These are phyloP conservation scores for Margaritispora aquatica DNA, from an alignment of 495 filamentous ascomycete genomes.

Conservation along the genomic window DNA sequence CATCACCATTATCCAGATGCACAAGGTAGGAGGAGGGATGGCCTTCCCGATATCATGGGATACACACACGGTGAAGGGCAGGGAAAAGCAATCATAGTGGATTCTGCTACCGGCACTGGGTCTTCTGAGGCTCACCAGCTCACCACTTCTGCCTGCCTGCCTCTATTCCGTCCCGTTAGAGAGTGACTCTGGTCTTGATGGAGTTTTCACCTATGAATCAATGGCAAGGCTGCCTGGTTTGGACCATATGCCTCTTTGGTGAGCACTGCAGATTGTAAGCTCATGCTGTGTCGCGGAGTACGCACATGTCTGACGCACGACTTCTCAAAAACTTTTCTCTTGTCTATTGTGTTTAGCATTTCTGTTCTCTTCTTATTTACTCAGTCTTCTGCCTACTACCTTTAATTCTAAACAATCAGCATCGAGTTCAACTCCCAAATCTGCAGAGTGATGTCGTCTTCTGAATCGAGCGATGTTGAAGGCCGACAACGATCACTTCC, in stretches of 20 bases:
- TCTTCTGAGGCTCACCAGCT: too few relatives aligned
- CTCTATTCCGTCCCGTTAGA: too few relatives aligned
- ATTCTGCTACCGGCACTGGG: not conserved
- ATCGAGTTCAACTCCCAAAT: not conserved
- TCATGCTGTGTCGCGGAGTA: not conserved
- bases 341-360: not conserved
- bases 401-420: not conserved
- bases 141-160: not conserved
- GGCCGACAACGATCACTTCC: not conserved
- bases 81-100: not conserved
- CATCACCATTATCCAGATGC: too few relatives aligned
- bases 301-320: not conserved
- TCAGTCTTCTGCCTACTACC: too few relatives aligned
- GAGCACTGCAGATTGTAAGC: too few relatives aligned
- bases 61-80: not conserved
- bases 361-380: not conserved
- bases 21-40: not conserved
- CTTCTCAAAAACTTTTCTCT: not conserved
- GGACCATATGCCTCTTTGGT: too few relatives aligned
- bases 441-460: not conserved
- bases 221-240: not conserved
- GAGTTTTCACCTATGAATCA: too few relatives aligned
- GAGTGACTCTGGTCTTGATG: too few relatives aligned
- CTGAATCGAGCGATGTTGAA: not conserved
- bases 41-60: not conserved